Conservation (phyloP, 2,329 filamentous ascomycete genomes). For the Colletotrichum sp. region DNA sequence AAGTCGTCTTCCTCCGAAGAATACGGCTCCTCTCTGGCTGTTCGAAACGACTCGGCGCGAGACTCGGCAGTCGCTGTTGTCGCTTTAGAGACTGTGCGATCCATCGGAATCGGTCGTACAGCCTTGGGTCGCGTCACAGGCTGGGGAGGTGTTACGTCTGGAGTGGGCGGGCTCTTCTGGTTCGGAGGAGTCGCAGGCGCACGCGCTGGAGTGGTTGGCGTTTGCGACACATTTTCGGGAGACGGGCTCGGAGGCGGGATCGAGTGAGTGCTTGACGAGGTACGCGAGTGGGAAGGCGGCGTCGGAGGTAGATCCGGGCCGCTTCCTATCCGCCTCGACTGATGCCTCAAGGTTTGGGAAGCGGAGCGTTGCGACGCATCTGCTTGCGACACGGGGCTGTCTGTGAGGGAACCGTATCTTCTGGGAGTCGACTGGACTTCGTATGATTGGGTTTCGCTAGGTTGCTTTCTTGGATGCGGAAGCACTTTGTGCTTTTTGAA, state of each 20-base stretch:
- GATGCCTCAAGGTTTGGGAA: slow-evolving; percentile 44
- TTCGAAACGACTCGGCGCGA: slow-evolving; percentile 74
- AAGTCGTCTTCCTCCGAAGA: slow-evolving; percentile 65
- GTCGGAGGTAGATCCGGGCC: slow-evolving; percentile 65
- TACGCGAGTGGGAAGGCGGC: slow-evolving; percentile 64
- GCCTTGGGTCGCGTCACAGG: slow-evolving; percentile 45
- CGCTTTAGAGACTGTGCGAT: slow-evolving; percentile 56
- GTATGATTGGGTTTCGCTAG: background rate
- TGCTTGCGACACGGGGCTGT: background rate
- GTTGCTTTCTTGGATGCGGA: slow-evolving; percentile 35
- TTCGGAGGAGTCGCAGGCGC: slow-evolving; percentile 66
- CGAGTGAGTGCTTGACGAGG: slow-evolving; percentile 57
- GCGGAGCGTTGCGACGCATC: slow-evolving; percentile 38
- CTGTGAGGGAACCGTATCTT: slow-evolving; percentile 21
- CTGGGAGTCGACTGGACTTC: slow-evolving; percentile 18
- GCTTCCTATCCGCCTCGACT: slow-evolving; percentile 44
- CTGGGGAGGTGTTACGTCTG: slow-evolving; percentile 76
- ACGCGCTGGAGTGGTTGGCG: slow-evolving; percentile 37
- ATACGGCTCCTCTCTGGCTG: slow-evolving; percentile 68
- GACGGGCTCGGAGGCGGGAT: slow-evolving; percentile 46
- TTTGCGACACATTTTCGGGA: slow-evolving; percentile 41
- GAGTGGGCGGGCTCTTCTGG: slow-evolving; percentile 73
- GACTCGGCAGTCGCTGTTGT: slow-evolving; percentile 64
- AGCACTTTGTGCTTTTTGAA: slow-evolving; percentile 53
- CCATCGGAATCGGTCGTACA: slow-evolving; percentile 50